phyloP scores from a whole-genome alignment of 2,329 filamentous ascomycete genomes.

The Hawksworthiomyces lignivorus region DNA sequence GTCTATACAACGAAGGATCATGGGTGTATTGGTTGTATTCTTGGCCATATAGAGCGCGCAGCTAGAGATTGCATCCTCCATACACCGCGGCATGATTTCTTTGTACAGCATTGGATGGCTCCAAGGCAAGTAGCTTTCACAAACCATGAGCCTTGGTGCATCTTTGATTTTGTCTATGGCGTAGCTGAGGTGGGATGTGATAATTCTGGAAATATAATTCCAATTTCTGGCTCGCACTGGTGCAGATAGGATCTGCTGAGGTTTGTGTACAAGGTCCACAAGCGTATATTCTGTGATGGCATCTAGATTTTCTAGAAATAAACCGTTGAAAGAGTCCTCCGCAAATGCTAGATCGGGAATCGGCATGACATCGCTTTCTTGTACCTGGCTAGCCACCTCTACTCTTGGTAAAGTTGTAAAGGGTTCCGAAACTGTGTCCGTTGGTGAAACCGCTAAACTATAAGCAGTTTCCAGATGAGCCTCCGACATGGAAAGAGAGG shows the following conservation, averaged over 20 bases:
- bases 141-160: slow-evolving; percentile 39
- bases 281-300: no score
- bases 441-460: no score
- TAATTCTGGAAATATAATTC: slow-evolving; percentile 3
- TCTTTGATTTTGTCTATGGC: slow-evolving; percentile 45
- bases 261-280: background rate
- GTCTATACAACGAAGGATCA: slow-evolving; percentile 42
- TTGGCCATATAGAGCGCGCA: slow-evolving; percentile 46
- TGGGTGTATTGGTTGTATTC: slow-evolving; percentile 36
- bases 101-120: slow-evolving; percentile 43
- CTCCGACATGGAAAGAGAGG: background rate
- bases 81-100: slow-evolving; percentile 40
- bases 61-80: slow-evolving; percentile 46
- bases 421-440: no score
- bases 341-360: no score
- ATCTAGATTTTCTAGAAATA: no score
- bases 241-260: background rate
- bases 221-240: background rate
- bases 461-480: no score
- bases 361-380: no score
- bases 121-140: slow-evolving; percentile 44
- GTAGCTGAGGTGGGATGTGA: slow-evolving; percentile 27
- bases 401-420: no score
- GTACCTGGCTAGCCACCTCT: no score
- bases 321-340: no score